A percentile compares a stretch with the other conserved stretches of the same genome.
phyloP scores from a whole-genome alignment of 108 stramenopile genomes.

The Nitzschia sp. region DNA sequence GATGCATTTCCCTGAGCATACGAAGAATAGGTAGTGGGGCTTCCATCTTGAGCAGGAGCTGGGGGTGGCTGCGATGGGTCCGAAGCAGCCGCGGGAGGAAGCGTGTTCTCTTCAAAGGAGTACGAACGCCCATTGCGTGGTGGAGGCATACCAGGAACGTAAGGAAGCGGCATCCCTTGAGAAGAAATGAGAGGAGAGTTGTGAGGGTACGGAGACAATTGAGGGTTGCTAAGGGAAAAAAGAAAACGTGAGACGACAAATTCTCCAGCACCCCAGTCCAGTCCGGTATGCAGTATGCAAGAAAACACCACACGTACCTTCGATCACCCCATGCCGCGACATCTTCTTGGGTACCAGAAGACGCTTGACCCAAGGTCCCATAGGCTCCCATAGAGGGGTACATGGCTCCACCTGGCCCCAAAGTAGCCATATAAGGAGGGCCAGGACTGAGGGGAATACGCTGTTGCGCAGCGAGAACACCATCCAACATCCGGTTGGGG shows the following conservation, averaged over 20 bases:
- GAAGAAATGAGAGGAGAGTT: conserved; percentile 23
- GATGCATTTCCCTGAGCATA: conserved; percentile 16
- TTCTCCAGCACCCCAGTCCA: no score
- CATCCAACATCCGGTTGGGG: conserved; percentile 20
- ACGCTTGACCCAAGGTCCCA: neutral
- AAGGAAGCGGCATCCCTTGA: conserved; percentile 38
- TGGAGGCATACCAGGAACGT: conserved; percentile 37
- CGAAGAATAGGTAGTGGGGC: neutral
- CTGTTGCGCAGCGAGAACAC: conserved; percentile 1
- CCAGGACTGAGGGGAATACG: conserved; percentile 26
- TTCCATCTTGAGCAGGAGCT: conserved; percentile 19
- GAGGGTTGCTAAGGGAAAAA: neutral
- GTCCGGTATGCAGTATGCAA: neutral
- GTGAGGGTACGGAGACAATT: conserved; percentile 20
- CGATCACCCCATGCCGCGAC: conserved; percentile 34
- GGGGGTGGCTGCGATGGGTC: conserved; percentile 17
- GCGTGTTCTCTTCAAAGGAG: conserved; percentile 55
- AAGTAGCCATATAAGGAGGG: conserved; percentile 22
- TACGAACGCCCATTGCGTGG: conserved; percentile 34
- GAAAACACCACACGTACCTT: conserved; percentile 25
- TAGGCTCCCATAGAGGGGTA: conserved; percentile 13
- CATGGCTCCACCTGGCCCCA: conserved; percentile 15
- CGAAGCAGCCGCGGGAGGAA: conserved; percentile 19
- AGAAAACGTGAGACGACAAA: no score
- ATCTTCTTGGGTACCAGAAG: conserved; percentile 7